Evolutionary conservation across 352 stramenopile species (phyloP).

Genomic region (Thalassiosira livingstoniorum): DNA sequence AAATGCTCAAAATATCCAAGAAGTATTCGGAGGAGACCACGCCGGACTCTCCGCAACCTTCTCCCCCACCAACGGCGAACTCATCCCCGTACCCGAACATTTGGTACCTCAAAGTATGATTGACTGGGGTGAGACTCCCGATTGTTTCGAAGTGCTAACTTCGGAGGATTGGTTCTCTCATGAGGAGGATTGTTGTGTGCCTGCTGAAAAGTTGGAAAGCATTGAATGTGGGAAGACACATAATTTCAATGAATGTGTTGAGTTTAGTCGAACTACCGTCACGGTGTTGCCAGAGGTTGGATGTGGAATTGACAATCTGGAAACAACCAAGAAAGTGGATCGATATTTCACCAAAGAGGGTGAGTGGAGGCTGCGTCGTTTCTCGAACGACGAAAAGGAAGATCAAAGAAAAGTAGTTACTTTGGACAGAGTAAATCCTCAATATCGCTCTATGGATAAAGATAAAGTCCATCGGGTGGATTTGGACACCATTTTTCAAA

Average conservation of each 20-base stretch:
- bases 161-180: constrained; percentile 59
- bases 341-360: constrained; percentile 16
- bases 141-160: constrained; percentile 67
- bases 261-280: constrained; percentile 55
- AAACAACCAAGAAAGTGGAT: constrained; percentile 65
- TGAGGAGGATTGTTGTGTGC: constrained; percentile 8
- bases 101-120: constrained; percentile 68
- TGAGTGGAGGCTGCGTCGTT: constrained; percentile 6
- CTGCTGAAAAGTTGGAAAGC: constrained; percentile 5
- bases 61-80: constrained; percentile 46
- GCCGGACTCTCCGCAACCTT: constrained; percentile 75
- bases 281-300: constrained; percentile 74
- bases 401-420: constrained; percentile 32
- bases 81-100: constrained; percentile 75
- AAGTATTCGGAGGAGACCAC: constrained; percentile 70
- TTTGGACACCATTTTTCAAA: constrained; percentile 70
- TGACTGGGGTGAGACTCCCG: constrained; percentile 80
- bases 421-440: constrained; percentile 15
- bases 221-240: constrained; percentile 13
- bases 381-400: background rate
- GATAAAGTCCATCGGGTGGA: constrained; percentile 12
- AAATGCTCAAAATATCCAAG: no score
- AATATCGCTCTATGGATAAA: constrained; percentile 5
- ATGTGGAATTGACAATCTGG: constrained; percentile 80
- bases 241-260: background rate